Evolutionary conservation across 148 eudicot genomes (phyloP), one percentile per base, ranked within the genome.

Genomic region (Spergularia bocconei): DNA sequence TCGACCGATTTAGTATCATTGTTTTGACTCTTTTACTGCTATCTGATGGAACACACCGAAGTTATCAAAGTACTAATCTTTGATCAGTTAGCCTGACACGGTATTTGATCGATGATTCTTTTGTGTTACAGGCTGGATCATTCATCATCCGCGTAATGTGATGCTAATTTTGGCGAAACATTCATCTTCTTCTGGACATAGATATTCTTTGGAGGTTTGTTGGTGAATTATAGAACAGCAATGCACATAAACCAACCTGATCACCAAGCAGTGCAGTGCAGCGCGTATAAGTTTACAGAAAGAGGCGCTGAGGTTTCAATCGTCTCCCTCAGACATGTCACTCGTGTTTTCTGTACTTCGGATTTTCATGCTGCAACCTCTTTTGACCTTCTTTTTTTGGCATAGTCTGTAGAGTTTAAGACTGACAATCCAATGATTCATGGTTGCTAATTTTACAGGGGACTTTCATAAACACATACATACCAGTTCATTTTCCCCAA

Each of bases 361-460:
- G 50, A 61, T 70, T 38, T 64, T 58, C 25, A 63, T 44, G 9
- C 13, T 41, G 14, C 52, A 57, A 16, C 8, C 36, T 29, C 39
- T 33, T 70, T 25, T 44, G n/a, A 62, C 15, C 16, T 23, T 63
- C 69, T 62, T 48, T 74, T 48, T 78, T 75, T 51, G n/a, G 11
- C 74, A 59, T 70, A 78, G 78, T 20, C 74, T 70, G 74, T 77
- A 78, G 81, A 69, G 75, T 66, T 67, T 72, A 72, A 66, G 66
- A 74, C 73, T 76, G 68, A 71, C 33, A 58, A 65, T 76, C 23
- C 39, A 4, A 29, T 29, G 3, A 54, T 3, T 51, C 11, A 25
- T 64, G 11, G 16, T 16, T 25, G 19, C 12, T 29, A 5, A 13
- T 75, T 23, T 70, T 21, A 39, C 17, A n/a, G 73, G n/a, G 11